These are phyloP conservation scores for Nothomitra cinnamomea DNA, from an alignment of 2,329 filamentous ascomycete species.

Conservation along the genomic window DNA sequence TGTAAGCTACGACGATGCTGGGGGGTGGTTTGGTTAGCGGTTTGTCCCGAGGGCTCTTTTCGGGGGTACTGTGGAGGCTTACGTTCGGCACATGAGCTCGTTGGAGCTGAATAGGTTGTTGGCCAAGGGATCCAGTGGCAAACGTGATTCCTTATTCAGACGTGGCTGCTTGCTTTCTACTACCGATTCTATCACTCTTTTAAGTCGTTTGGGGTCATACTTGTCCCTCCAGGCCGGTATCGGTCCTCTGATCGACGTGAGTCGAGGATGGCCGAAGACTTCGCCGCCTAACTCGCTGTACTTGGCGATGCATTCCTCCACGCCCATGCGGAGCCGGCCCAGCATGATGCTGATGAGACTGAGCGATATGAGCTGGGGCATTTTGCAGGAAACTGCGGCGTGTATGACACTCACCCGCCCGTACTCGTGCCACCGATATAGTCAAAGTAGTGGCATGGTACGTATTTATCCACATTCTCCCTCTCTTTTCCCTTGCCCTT, in stretches of 20 bases:
- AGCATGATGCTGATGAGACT: slow-evolving; percentile 23
- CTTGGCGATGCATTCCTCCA: slow-evolving; percentile 29
- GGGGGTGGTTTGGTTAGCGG: background rate
- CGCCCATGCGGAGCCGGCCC: slow-evolving; percentile 30
- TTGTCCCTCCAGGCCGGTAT: slow-evolving; percentile 1
- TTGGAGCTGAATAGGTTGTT: background rate
- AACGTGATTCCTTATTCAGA: no score
- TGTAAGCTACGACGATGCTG: background rate
- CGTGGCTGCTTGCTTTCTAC: no score
- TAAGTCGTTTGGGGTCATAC: slow-evolving; percentile 11
- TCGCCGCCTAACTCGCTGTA: slow-evolving; percentile 30
- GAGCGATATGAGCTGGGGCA: no score
- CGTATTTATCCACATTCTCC: background rate
- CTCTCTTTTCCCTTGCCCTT: background rate
- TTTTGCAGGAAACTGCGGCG: no score
- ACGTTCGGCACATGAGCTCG: background rate
- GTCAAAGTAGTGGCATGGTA: slow-evolving; percentile 8
- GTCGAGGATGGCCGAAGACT: slow-evolving; percentile 28
- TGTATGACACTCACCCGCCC: slow-evolving; percentile 2
- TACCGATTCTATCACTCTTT: background rate
- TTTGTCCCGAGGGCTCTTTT: no score
- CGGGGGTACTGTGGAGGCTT: no score
- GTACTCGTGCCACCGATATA: slow-evolving; percentile 8
- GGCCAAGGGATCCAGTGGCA: no score
- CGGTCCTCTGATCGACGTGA: slow-evolving; percentile 6